Conservation (phyloP, 768 basidiomycete species). For the Kwoniella botswanensis region DNA sequence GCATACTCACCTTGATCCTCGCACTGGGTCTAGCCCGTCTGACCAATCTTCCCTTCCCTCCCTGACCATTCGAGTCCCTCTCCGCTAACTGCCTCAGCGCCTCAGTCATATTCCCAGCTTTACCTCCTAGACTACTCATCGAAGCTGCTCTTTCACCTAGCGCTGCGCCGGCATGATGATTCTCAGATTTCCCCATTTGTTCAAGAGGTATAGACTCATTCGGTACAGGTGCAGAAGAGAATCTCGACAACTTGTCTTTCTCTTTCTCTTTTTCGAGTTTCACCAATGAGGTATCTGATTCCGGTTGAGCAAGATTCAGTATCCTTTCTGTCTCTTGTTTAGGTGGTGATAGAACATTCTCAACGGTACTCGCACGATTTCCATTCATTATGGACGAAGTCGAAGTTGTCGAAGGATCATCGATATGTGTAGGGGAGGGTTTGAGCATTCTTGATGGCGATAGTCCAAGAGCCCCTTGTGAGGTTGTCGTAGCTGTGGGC, state of each 20-base stretch:
- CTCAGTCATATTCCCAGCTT: constrained; percentile 37
- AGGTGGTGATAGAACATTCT: constrained; percentile 40
- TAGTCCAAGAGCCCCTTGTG: not conserved
- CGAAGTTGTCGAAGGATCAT: constrained; percentile 15
- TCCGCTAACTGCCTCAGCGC: constrained; percentile 38
- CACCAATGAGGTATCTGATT: constrained; percentile 16
- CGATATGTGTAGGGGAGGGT: constrained; percentile 47
- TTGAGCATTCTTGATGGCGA: constrained; percentile 37
- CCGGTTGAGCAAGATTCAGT: constrained; percentile 28
- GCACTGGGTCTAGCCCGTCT: constrained; percentile 20
- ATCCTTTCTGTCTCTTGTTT: constrained; percentile 33
- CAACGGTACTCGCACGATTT: not conserved
- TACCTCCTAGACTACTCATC: constrained; percentile 11
- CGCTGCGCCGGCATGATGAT: not conserved
- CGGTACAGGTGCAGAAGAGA: constrained; percentile 21
- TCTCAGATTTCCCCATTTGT: not conserved
- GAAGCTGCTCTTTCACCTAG: constrained; percentile 22
- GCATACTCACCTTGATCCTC: constrained; percentile 22
- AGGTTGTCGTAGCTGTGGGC: constrained; percentile 1
- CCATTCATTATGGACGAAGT: not conserved
- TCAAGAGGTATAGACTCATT: constrained; percentile 1
- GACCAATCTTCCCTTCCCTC: constrained; percentile 3
- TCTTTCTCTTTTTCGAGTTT: not conserved
- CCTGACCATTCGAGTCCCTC: constrained; percentile 19
- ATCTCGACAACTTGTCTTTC: constrained; percentile 18